phyloP scores from a whole-genome alignment of 208 protist genomes.

The Trypanosoma melophagium region DNA sequence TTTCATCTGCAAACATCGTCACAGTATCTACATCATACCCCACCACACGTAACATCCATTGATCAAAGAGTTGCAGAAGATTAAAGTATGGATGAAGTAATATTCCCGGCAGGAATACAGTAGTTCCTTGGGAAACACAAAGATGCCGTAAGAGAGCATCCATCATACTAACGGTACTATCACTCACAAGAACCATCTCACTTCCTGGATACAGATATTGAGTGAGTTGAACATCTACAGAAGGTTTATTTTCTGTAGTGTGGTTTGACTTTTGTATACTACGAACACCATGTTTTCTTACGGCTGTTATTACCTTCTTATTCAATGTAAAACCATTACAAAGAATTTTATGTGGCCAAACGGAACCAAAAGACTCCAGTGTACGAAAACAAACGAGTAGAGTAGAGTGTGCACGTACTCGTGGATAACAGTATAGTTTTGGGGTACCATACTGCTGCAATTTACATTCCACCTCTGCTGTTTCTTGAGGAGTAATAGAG shows the following conservation, averaged over 20 bases:
- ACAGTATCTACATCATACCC: slow-evolving; percentile 36
- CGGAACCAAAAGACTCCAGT: not conserved
- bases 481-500: not conserved
- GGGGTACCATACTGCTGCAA: not conserved
- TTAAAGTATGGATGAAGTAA: slow-evolving; percentile 22
- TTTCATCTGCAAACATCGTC: slow-evolving; percentile 25
- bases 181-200: slow-evolving; percentile 21
- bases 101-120: slow-evolving; percentile 26
- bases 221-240: slow-evolving; percentile 1
- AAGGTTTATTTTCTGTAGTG: not conserved
- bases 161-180: slow-evolving; percentile 18
- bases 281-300: not conserved
- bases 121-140: not conserved
- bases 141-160: slow-evolving; percentile 20
- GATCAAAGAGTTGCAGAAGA: slow-evolving; percentile 23
- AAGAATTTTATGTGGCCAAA: not conserved
- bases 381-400: slow-evolving; percentile 11
- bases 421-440: slow-evolving; percentile 20
- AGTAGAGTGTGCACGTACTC: slow-evolving; percentile 12
- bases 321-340: not conserved
- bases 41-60: slow-evolving; percentile 18
- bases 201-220: slow-evolving; percentile 4
- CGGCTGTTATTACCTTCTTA: not conserved
- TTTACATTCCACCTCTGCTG: not conserved
- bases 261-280: not conserved